A percentile compares a stretch with the other conserved stretches of the same genome.
Evolutionary conservation across 2,329 filamentous ascomycete species (phyloP).

Genomic region (Trichoderma afroharzianum): DNA sequence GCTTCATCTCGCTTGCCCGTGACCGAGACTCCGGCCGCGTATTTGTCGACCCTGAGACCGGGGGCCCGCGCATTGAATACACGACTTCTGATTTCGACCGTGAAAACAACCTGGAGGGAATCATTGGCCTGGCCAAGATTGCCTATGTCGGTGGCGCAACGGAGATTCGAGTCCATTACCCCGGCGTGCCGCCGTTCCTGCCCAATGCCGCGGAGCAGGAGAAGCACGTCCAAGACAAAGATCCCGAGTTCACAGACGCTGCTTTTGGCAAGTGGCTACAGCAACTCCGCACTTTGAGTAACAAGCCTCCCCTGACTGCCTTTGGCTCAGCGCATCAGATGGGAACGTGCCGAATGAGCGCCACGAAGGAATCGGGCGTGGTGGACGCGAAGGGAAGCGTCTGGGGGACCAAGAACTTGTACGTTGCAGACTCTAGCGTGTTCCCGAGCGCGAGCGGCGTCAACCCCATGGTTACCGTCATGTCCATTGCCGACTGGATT

Average conservation of each 20-base stretch:
- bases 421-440: constrained; percentile 70
- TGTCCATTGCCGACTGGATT: constrained; percentile 67
- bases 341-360: constrained; percentile 72
- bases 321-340: constrained; percentile 77
- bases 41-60: constrained; percentile 65
- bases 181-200: constrained; percentile 61
- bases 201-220: constrained; percentile 27
- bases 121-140: constrained; percentile 70
- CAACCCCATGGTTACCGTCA: constrained; percentile 76
- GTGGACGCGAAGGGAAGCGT: constrained; percentile 57
- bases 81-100: constrained; percentile 68
- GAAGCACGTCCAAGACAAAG: constrained; percentile 23
- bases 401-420: constrained; percentile 64
- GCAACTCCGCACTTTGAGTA: constrained; percentile 45
- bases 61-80: constrained; percentile 66
- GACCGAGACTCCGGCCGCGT: constrained; percentile 75
- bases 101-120: constrained; percentile 65
- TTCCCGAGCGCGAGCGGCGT: constrained; percentile 75
- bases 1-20: constrained; percentile 69
- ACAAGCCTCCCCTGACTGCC: constrained; percentile 47
- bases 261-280: constrained; percentile 60
- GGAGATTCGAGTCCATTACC: constrained; percentile 69
- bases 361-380: constrained; percentile 47
- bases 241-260: constrained; percentile 53
- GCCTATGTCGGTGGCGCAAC: constrained; percentile 72